Evolutionary conservation across 2,329 filamentous ascomycete species (phyloP).

Genomic region (Rhynchosporium agropyri): DNA sequence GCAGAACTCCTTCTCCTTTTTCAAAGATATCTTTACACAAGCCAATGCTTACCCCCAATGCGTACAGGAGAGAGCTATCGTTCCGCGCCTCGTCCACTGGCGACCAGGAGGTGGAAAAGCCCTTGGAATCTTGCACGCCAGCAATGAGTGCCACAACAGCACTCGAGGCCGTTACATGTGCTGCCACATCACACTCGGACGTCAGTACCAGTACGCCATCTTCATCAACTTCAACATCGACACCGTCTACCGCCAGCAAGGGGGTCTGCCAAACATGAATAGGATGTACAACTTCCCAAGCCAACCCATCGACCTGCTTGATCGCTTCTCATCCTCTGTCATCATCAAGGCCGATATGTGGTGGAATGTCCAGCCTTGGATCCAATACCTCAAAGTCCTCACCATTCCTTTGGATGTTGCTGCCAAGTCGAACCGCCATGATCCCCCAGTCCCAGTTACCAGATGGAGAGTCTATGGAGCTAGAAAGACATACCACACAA

Average conservation of each 20-base stretch:
- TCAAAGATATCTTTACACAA: no score
- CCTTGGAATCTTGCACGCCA: not conserved
- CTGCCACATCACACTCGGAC: not conserved
- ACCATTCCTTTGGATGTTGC: not conserved
- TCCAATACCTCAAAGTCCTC: not conserved
- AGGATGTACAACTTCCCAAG: not conserved
- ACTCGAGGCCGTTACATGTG: not conserved
- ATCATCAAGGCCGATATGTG: not conserved
- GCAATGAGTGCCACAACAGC: not conserved
- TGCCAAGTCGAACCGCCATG: not conserved
- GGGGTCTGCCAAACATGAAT: conserved; percentile 1
- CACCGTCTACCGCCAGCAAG: conserved; percentile 12
- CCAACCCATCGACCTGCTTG: not conserved
- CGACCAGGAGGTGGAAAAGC: not conserved
- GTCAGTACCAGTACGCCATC: conserved; percentile 5
- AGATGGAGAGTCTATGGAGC: not conserved
- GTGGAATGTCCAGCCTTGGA: conserved; percentile 13
- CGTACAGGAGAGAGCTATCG: not conserved
- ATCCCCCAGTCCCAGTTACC: no score
- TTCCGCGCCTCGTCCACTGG: conserved; percentile 7
- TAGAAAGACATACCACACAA: not conserved
- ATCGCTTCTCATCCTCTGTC: not conserved
- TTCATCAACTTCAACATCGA: conserved; percentile 16
- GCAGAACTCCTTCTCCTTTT: no score
- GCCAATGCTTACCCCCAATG: no score